Evolutionary conservation across 1,284 basidiomycete species (phyloP).

Genomic region (Puccinia hordei): DNA sequence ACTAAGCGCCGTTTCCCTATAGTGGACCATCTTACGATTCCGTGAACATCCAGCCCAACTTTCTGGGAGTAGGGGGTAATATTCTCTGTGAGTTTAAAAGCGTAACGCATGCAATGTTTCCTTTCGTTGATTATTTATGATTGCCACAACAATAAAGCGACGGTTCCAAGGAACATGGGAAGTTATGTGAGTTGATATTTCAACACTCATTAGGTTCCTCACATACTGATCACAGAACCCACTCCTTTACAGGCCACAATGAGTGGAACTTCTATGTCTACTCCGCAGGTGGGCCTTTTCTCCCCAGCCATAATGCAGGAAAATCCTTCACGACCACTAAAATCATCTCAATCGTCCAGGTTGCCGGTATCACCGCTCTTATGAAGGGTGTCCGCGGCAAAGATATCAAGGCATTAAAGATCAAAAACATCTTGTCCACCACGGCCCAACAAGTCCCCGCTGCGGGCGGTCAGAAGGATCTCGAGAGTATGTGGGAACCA

Average conservation of each 20-base stretch:
- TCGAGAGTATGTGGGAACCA: constrained; percentile 12
- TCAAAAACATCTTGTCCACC: constrained; percentile 26
- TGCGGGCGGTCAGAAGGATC: not conserved
- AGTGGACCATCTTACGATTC: constrained; percentile 47
- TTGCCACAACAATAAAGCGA: constrained; percentile 16
- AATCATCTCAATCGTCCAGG: not conserved
- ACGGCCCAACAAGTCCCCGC: constrained; percentile 19
- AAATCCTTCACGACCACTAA: not conserved
- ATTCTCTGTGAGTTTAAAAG: constrained; percentile 31
- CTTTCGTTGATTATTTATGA: not conserved
- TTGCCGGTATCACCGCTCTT: constrained; percentile 43
- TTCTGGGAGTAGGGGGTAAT: constrained; percentile 42
- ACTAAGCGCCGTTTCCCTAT: not conserved
- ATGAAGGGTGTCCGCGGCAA: constrained; percentile 28
- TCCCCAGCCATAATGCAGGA: not conserved
- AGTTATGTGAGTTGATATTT: constrained; percentile 18
- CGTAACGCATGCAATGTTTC: not conserved
- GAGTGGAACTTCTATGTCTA: constrained; percentile 48
- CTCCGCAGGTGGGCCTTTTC: constrained; percentile 23
- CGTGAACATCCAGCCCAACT: constrained; percentile 24
- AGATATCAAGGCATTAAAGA: not conserved
- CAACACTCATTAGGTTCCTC: not conserved
- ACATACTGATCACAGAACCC: not conserved
- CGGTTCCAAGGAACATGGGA: constrained; percentile 23
- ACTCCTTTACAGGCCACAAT: constrained; percentile 17